These are phyloP conservation scores for Staphylotrichum longicolle DNA, from an alignment of 495 filamentous ascomycete species.

Conservation along the genomic window DNA sequence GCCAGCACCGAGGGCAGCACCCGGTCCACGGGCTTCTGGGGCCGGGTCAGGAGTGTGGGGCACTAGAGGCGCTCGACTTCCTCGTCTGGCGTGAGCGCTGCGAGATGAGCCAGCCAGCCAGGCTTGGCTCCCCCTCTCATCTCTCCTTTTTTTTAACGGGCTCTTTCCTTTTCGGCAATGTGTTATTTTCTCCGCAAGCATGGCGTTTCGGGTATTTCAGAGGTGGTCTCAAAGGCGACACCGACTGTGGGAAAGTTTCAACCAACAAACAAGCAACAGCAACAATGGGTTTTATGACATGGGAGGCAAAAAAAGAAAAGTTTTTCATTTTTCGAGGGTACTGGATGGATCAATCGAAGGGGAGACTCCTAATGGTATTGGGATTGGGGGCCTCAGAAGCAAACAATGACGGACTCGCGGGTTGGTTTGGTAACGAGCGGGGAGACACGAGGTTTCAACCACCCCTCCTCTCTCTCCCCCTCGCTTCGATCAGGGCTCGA, in stretches of 20 bases:
- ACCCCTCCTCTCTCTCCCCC: too few species aligned
- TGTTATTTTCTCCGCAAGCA: conserved; percentile 13
- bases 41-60: conserved; percentile 25
- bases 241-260: neutral
- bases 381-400: neutral
- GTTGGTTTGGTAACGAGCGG: too few species aligned
- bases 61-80: conserved; percentile 12
- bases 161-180: neutral
- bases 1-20: conserved; percentile 31
- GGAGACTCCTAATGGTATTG: neutral
- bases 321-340: conserved; percentile 3
- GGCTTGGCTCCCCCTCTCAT: neutral
- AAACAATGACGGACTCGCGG: neutral
- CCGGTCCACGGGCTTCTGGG: conserved; percentile 23
- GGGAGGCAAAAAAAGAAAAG: conserved; percentile 6
- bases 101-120: neutral
- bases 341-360: neutral
- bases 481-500: neutral
- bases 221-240: neutral
- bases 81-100: neutral
- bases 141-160: neutral
- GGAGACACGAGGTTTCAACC: too few species aligned
- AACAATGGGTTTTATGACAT: conserved; percentile 11
- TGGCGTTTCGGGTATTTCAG: conserved; percentile 15
- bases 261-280: neutral